Evolutionary conservation across 257 asterid genomes (phyloP).

Genomic region (Solanum acaule): DNA sequence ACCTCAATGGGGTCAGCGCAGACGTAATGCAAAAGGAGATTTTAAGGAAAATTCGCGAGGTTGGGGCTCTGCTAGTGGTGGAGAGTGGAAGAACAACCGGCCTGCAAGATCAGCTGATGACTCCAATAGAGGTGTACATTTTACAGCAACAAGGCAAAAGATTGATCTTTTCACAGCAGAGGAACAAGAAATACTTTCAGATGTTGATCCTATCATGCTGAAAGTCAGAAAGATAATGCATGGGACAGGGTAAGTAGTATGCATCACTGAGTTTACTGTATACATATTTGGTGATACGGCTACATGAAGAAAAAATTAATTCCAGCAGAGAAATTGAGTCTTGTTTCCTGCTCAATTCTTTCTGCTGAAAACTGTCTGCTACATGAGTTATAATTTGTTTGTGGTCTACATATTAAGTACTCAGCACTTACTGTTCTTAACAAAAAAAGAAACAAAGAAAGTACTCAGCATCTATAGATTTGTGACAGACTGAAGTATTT

Average conservation of each 20-base stretch:
- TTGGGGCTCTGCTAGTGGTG: slow-evolving; percentile 46
- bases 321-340: not conserved
- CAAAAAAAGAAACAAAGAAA: not conserved
- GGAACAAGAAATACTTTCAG: slow-evolving; percentile 67
- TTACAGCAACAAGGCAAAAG: slow-evolving; percentile 58
- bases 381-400: not conserved
- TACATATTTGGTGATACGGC: not conserved
- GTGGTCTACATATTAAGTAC: not conserved
- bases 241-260: slow-evolving; percentile 51
- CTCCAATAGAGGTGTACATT: slow-evolving; percentile 23
- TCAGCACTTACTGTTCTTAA: not conserved
- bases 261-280: not conserved
- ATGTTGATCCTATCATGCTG: slow-evolving; percentile 58
- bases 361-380: not conserved
- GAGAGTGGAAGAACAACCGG: slow-evolving; percentile 53
- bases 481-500: not conserved
- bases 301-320: not conserved
- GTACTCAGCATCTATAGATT: not conserved
- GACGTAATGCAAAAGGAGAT: slow-evolving; percentile 8
- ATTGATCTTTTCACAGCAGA: slow-evolving; percentile 71
- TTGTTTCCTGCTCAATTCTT: not conserved
- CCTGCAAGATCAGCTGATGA: slow-evolving; percentile 40
- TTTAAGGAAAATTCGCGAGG: slow-evolving; percentile 30
- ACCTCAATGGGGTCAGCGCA: slow-evolving; percentile 17
- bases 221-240: slow-evolving; percentile 60